phyloP scores from a whole-genome alignment of 768 basidiomycete genomes.

The Galerina sulciceps region DNA sequence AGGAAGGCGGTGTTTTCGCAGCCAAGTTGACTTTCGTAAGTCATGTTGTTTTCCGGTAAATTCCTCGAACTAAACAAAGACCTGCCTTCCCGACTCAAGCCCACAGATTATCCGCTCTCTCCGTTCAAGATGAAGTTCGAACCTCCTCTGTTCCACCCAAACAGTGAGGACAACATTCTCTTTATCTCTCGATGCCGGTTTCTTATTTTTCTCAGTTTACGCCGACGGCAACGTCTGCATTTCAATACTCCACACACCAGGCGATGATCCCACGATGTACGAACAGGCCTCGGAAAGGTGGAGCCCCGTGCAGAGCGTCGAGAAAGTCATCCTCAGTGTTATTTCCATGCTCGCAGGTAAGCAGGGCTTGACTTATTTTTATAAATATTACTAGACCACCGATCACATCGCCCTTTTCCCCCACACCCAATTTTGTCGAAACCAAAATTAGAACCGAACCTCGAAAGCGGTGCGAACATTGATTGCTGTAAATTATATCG shows the following conservation, averaged over 20 bases:
- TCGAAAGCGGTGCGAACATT: constrained; percentile 97
- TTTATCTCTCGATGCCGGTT: not conserved
- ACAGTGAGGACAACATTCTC: constrained; percentile 62
- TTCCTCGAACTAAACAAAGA: constrained; percentile 1
- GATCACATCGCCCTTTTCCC: constrained; percentile 16
- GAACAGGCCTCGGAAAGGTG: constrained; percentile 95
- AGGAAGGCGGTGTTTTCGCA: constrained; percentile 96
- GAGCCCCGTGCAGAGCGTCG: constrained; percentile 98
- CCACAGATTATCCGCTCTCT: constrained; percentile 92
- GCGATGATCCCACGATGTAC: constrained; percentile 91
- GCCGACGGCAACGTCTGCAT: constrained; percentile 97
- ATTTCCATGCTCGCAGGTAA: constrained; percentile 95
- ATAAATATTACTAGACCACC: constrained; percentile 14
- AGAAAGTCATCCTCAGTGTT: constrained; percentile 95
- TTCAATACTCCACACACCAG: constrained; percentile 94
- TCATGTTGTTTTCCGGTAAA: constrained; percentile 18
- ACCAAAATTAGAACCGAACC: constrained; percentile 77
- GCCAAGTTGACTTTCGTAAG: constrained; percentile 92
- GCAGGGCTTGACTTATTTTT: constrained; percentile 22
- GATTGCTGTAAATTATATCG: constrained; percentile 97
- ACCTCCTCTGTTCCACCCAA: constrained; percentile 96
- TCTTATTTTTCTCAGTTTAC: constrained; percentile 69
- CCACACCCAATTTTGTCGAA: not conserved
- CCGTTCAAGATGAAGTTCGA: constrained; percentile 99
- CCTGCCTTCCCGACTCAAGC: constrained; percentile 46